Conservation (phyloP, 2,329 filamentous ascomycete genomes). For the Pseudogymnoascus sp. region DNA sequence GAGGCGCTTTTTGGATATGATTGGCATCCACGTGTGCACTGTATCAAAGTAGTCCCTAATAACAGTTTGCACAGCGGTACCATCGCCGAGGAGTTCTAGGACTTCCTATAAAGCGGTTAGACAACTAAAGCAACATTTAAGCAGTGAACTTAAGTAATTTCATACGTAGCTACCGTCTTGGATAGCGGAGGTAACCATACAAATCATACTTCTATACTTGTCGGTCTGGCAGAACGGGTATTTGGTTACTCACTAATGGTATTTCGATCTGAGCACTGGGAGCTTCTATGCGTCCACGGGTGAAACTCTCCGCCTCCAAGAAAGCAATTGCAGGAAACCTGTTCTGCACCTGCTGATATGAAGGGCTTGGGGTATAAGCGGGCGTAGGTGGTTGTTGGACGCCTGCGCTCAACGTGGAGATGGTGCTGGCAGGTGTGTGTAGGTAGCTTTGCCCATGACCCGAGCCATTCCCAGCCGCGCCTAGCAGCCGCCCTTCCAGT, state of each 20-base stretch:
- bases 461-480: background rate
- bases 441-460: background rate
- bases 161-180: background rate
- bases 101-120: slow-evolving; percentile 27
- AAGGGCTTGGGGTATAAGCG: slow-evolving; percentile 17
- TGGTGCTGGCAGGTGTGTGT: background rate
- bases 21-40: slow-evolving; percentile 40
- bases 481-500: slow-evolving; percentile 30
- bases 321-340: slow-evolving; percentile 37
- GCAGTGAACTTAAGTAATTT: background rate
- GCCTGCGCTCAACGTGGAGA: background rate
- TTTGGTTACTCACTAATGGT: slow-evolving; percentile 28
- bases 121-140: background rate
- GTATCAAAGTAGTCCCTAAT: slow-evolving; percentile 36
- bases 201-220: background rate
- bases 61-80: slow-evolving; percentile 30
- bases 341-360: slow-evolving; percentile 22
- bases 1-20: slow-evolving; percentile 39
- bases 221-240: background rate
- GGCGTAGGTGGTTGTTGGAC: slow-evolving; percentile 11
- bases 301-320: slow-evolving; percentile 35
- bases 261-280: slow-evolving; percentile 32
- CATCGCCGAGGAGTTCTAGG: slow-evolving; percentile 32
- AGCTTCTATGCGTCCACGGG: slow-evolving; percentile 29
- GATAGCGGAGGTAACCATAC: background rate